A percentile compares a stretch with the other conserved stretches of the same genome.
Evolutionary conservation across 495 filamentous ascomycete genomes (phyloP).

Genomic region (Pseudoneurospora amorphoporcata): DNA sequence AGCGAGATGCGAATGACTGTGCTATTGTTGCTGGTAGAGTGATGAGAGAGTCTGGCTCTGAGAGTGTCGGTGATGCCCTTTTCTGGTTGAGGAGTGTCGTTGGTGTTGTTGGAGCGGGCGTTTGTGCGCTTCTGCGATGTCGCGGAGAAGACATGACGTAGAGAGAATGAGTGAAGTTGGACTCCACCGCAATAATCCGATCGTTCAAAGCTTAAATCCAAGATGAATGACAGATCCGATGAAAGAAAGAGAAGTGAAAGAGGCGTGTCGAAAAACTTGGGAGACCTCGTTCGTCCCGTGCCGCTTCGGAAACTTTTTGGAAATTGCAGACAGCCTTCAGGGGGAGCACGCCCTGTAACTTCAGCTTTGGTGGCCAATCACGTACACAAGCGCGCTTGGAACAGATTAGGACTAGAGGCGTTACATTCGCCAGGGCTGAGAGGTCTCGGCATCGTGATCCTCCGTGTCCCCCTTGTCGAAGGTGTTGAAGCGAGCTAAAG

Average conservation of each 20-base stretch:
- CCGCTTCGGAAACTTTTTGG: neutral
- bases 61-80: neutral
- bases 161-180: neutral
- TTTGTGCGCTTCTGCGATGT: no score
- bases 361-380: neutral
- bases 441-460: neutral
- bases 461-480: neutral
- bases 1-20: neutral
- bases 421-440: neutral
- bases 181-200: neutral
- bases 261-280: no score
- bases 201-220: neutral
- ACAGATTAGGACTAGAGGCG: neutral
- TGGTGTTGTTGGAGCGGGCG: neutral
- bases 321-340: neutral
- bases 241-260: neutral
- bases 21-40: neutral
- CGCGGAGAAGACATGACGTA: neutral
- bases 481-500: neutral
- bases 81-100: neutral
- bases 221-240: neutral
- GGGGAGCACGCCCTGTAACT: neutral
- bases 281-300: neutral
- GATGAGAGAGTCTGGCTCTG: neutral
- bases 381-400: neutral